Conservation (phyloP, 768 basidiomycete genomes). For the Phanerodontia chrysosporium region DNA sequence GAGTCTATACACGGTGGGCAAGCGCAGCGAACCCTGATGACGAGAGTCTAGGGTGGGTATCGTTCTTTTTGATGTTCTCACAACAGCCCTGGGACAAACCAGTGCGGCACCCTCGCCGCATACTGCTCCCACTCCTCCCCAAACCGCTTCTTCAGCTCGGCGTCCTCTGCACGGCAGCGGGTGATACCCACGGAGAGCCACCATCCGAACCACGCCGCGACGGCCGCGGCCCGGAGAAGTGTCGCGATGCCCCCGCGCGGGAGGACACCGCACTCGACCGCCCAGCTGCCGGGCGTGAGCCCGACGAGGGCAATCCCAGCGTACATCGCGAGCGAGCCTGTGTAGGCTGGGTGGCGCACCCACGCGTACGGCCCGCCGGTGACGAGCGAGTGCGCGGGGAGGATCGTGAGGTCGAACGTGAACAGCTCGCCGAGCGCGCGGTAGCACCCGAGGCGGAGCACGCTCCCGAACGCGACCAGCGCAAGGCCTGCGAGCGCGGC, state of each 20-base stretch:
- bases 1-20: no score
- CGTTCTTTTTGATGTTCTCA: no score
- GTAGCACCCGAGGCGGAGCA: slow-evolving; percentile 25
- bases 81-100: slow-evolving; percentile 19
- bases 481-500: slow-evolving; percentile 5
- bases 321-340: slow-evolving; percentile 14
- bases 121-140: slow-evolving; percentile 19
- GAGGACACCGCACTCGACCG: slow-evolving; percentile 13
- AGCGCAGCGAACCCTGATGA: no score
- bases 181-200: slow-evolving; percentile 8
- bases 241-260: background rate
- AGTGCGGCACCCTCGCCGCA: slow-evolving; percentile 10
- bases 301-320: slow-evolving; percentile 14
- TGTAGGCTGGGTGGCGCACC: slow-evolving; percentile 35
- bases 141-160: slow-evolving; percentile 14
- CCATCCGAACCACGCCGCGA: slow-evolving; percentile 5
- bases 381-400: slow-evolving; percentile 27
- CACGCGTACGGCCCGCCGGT: slow-evolving; percentile 32
- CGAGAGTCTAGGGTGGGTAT: no score
- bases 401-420: slow-evolving; percentile 31
- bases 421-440: slow-evolving; percentile 29
- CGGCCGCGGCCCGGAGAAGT: background rate
- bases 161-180: slow-evolving; percentile 13
- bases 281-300: slow-evolving; percentile 16
- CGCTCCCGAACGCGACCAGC: slow-evolving; percentile 8